Evolutionary conservation across 164 flowering plant genomes (phyloP).

Genomic region (Stephania japonica): DNA sequence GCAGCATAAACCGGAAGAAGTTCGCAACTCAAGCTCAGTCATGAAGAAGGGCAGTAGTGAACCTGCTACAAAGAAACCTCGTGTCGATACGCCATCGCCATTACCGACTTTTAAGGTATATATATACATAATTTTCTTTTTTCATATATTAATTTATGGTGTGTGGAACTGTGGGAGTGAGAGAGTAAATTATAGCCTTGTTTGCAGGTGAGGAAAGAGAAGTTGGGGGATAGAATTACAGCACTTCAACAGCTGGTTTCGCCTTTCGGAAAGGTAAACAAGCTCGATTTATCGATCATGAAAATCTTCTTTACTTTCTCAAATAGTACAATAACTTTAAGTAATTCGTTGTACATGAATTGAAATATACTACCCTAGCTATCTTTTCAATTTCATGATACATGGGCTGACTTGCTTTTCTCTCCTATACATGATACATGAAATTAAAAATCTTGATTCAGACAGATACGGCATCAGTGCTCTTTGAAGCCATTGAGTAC

Average conservation of each 20-base stretch:
- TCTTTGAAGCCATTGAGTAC: conserved; percentile 73
- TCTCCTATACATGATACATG: not conserved
- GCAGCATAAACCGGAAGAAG: conserved; percentile 30
- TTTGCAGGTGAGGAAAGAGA: conserved; percentile 86
- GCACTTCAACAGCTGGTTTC: conserved; percentile 99
- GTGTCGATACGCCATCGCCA: conserved; percentile 61
- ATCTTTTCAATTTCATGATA: not conserved
- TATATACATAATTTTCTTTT: conserved; percentile 3
- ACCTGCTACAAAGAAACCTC: conserved; percentile 52
- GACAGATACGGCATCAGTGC: conserved; percentile 67
- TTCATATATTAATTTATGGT: not conserved
- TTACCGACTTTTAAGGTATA: conserved; percentile 84
- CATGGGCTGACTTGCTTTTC: conserved; percentile 4
- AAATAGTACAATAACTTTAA: not conserved
- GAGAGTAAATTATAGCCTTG: conserved; percentile 1
- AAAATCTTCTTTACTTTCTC: conserved; percentile 13
- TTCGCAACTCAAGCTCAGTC: conserved; percentile 31
- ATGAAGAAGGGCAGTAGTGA: conserved; percentile 43
- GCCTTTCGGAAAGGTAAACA: conserved; percentile 90
- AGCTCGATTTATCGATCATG: not conserved
- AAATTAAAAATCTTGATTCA: conserved; percentile 17
- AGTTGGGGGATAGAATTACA: conserved; percentile 98
- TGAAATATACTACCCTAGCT: not conserved
- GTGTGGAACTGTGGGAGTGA: conserved; percentile 25
- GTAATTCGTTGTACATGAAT: not conserved